phyloP scores from a whole-genome alignment of 2,329 filamentous ascomycete species.

The Chrysoporthe deuterocubensis region DNA sequence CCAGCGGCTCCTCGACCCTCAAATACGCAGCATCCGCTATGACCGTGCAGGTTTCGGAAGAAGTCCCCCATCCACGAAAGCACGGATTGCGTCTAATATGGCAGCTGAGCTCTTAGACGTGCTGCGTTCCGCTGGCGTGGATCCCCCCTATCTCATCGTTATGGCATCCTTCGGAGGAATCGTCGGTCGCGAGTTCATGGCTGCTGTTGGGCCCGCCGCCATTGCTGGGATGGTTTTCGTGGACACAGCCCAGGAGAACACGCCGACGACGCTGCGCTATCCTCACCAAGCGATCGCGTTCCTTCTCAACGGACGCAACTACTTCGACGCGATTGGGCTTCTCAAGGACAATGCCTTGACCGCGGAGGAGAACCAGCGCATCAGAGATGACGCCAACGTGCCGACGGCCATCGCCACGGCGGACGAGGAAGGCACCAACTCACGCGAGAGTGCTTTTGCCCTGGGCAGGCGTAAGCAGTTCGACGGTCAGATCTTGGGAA shows the following conservation, averaged over 20 bases:
- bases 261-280: neutral
- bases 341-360: neutral
- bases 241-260: constrained; percentile 12
- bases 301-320: constrained; percentile 1
- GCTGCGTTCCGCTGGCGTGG: neutral
- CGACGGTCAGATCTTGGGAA: neutral
- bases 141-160: constrained; percentile 3
- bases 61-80: neutral
- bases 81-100: constrained; percentile 5
- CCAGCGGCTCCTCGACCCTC: constrained; percentile 16
- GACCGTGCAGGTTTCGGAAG: constrained; percentile 24
- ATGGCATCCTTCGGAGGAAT: neutral
- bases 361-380: neutral
- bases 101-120: constrained; percentile 11
- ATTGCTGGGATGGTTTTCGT: constrained; percentile 8
- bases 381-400: neutral
- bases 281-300: neutral
- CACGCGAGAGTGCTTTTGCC: neutral
- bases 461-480: constrained; percentile 5
- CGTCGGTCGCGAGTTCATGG: neutral
- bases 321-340: constrained; percentile 13
- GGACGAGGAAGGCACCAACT: neutral
- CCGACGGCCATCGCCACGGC: neutral
- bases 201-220: neutral
- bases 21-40: constrained; percentile 23